Evolutionary conservation across 495 filamentous ascomycete genomes (phyloP).

Genomic region (Mytilinidion resinicola): DNA sequence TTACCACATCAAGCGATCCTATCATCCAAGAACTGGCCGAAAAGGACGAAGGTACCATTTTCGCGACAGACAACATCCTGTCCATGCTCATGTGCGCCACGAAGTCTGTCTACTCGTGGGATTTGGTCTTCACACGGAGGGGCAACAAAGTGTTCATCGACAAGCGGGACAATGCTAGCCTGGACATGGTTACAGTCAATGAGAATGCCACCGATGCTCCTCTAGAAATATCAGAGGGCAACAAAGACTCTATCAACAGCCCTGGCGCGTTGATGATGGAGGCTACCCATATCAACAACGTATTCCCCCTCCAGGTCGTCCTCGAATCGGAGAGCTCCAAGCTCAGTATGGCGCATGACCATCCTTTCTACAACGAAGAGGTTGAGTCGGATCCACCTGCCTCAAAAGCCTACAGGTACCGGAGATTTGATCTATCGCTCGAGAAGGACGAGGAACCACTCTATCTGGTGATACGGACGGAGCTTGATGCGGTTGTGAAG

Average conservation of each 20-base stretch:
- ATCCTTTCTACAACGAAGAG: slow-evolving; percentile 93
- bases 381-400: slow-evolving; percentile 91
- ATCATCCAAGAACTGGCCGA: slow-evolving; percentile 95
- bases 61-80: slow-evolving; percentile 91
- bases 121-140: slow-evolving; percentile 83
- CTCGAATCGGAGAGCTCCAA: slow-evolving; percentile 69
- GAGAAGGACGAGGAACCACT: slow-evolving; percentile 87
- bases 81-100: slow-evolving; percentile 99
- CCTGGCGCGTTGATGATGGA: slow-evolving; percentile 86
- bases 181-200: slow-evolving; percentile 98
- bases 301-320: slow-evolving; percentile 92
- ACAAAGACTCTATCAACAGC: slow-evolving; percentile 91
- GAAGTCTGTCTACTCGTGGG: slow-evolving; percentile 94
- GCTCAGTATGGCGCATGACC: slow-evolving; percentile 75
- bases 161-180: slow-evolving; percentile 84
- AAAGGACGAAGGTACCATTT: slow-evolving; percentile 93
- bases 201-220: slow-evolving; percentile 98
- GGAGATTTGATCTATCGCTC: slow-evolving; percentile 87
- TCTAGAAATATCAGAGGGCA: slow-evolving; percentile 80
- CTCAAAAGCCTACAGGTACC: slow-evolving; percentile 96
- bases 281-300: slow-evolving; percentile 99
- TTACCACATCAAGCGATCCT: slow-evolving; percentile 90
- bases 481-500: slow-evolving; percentile 92
- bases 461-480: slow-evolving; percentile 88
- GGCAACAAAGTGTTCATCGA: slow-evolving; percentile 97